Base-by-base conservation (phyloP, 2,329 filamentous ascomycete species). In the Colletotrichum agaves region DNA sequence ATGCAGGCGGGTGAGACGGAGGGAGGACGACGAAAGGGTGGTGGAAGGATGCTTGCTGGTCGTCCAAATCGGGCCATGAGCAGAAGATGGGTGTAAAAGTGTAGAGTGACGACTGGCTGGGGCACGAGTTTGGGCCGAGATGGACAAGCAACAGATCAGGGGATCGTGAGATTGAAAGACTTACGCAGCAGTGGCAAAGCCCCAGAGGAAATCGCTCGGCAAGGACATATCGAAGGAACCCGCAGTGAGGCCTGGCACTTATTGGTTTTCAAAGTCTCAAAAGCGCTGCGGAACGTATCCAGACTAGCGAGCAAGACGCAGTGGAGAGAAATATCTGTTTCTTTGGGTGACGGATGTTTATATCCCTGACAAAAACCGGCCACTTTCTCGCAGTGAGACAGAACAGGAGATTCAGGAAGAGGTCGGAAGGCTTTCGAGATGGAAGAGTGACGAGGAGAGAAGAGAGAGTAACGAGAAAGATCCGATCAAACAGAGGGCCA, bases 101-200 rank as follows among this genome's bases (percentile, higher is more conserved):
- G 65, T 61, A 53, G 27, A n/a, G 53, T 67, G 60, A 57, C 6
- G 37, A 59, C 43, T 21, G 31, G 15, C 44, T 46, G 23, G 47
- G 53, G 61, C 37, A 46, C 37, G 44, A 47, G 39, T n/a, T 12
- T 37, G 59, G 52, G n/a, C 60, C 23, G 17, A 49, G n/a, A 17
- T 33, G 19, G 53, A 23, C 35, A 23, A 33, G 21, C 46, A 39
- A 27, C 27, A 53, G 53, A 61, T 19, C n/a, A 43, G n/a, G 21
- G 23, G 21, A 59, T 43, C 23, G 39, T 23, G 43, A 17, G 12
- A 13, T 37, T 21, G 41, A 57, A 13, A 31, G 61, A 83, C 85
- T 77, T 80, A 91, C 90, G 88, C 85, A 70, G 92, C 92, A 43
- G 92, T 94, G 74, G 92, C 92, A 79, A 93, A 94, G 61, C 92